Conservation (phyloP, 176 grass and related monocot genomes). For the Elaeis guineensis region DNA sequence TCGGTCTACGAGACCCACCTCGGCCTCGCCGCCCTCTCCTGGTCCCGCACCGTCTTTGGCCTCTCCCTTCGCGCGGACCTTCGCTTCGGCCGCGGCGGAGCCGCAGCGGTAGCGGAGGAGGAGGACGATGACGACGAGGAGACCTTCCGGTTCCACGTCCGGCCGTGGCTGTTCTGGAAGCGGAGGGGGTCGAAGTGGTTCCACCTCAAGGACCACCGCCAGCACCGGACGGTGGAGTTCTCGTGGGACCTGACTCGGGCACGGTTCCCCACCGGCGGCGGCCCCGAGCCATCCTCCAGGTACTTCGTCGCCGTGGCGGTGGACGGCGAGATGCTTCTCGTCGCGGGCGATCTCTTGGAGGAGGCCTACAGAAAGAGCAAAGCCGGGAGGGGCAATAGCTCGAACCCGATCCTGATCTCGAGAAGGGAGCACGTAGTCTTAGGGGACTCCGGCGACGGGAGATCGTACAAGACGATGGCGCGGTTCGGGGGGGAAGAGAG, state of each 20-base stretch:
- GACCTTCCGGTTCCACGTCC: constrained; percentile 36
- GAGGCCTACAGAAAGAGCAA: constrained; percentile 63
- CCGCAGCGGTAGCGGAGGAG: not conserved
- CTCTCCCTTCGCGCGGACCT: constrained; percentile 70
- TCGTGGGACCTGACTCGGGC: constrained; percentile 73
- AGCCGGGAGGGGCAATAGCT: constrained; percentile 10
- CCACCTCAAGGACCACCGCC: constrained; percentile 14
- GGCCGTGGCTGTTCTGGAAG: constrained; percentile 70
- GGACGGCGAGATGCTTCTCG: constrained; percentile 64
- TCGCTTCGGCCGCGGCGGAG: constrained; percentile 18
- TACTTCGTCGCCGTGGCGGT: constrained; percentile 69
- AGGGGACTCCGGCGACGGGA: constrained; percentile 23
- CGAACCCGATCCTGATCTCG: constrained; percentile 31
- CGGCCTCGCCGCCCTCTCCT: constrained; percentile 67
- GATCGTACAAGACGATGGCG: constrained; percentile 45
- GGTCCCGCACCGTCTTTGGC: constrained; percentile 68
- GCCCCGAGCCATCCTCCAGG: constrained; percentile 51
- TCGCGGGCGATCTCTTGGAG: constrained; percentile 63
- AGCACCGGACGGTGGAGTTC: constrained; percentile 37
- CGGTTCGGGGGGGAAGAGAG: constrained; percentile 51
- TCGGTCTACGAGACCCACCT: constrained; percentile 83
- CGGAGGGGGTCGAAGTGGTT: constrained; percentile 61
- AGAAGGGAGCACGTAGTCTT: constrained; percentile 68
- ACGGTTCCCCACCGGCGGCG: constrained; percentile 34
- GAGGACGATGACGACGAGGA: constrained; percentile 26